Percentiles rank a stretch among this genome's conserved stretches.
phyloP scores from a whole-genome alignment of 2,329 filamentous ascomycete genomes.

The Pseudogymnoascus sp. region DNA sequence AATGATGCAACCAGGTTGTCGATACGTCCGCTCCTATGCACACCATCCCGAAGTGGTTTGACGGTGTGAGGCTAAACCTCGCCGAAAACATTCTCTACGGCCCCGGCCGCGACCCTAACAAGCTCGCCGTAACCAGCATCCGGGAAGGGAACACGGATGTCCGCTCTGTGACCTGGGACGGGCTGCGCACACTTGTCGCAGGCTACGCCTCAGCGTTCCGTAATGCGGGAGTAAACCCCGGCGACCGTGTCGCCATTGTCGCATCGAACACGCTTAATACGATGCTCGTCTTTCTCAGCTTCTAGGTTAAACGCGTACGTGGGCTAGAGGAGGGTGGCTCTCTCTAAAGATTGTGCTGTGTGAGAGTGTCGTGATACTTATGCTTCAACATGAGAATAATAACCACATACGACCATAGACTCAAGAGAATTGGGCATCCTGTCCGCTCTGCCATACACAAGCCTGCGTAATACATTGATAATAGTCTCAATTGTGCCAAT shows the following conservation, averaged over 20 bases:
- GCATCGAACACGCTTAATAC: constrained; percentile 66
- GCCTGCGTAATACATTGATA: too few relatives aligned
- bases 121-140: constrained; percentile 61
- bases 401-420: too few relatives aligned
- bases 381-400: too few relatives aligned
- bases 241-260: constrained; percentile 66
- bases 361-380: too few relatives aligned
- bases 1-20: constrained; percentile 40
- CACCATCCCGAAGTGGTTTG: constrained; percentile 64
- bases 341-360: too few relatives aligned
- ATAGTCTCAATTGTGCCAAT: too few relatives aligned
- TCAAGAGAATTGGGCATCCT: too few relatives aligned
- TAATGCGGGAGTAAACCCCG: constrained; percentile 53
- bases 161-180: constrained; percentile 44
- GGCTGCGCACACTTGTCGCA: constrained; percentile 51
- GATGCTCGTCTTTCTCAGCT: constrained; percentile 58
- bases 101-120: constrained; percentile 56
- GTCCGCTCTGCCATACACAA: too few relatives aligned
- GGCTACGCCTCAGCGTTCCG: constrained; percentile 51
- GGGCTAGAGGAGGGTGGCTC: too few relatives aligned
- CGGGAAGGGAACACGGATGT: constrained; percentile 55
- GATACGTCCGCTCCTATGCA: constrained; percentile 62
- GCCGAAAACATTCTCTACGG: constrained; percentile 70
- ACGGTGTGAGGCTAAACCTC: constrained; percentile 62
- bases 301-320: too few relatives aligned